Evolutionary conservation across 1,284 basidiomycete genomes (phyloP).

Genomic region (Irpex rosettiformis): DNA sequence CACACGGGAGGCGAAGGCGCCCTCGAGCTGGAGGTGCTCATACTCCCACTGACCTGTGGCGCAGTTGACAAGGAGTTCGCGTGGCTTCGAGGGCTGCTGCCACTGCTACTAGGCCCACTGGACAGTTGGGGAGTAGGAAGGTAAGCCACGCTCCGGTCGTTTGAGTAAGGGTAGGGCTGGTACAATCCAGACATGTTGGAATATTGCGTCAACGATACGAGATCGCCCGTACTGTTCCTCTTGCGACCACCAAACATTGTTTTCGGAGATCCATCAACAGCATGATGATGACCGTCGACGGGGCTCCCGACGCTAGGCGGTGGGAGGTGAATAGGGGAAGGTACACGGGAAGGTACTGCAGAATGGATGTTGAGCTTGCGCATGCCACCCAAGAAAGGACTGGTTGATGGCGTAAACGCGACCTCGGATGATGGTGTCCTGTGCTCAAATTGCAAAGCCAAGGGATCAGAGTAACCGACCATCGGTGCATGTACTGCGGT

Average conservation of each 20-base stretch:
- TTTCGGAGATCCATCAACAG: slow-evolving; percentile 39
- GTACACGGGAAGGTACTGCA: slow-evolving; percentile 58
- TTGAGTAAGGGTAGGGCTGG: slow-evolving; percentile 29
- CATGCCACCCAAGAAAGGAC: slow-evolving; percentile 82
- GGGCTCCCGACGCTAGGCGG: slow-evolving; percentile 41
- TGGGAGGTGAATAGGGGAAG: slow-evolving; percentile 63
- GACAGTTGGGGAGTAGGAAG: slow-evolving; percentile 58
- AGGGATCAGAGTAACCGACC: slow-evolving; percentile 13
- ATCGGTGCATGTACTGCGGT: slow-evolving; percentile 15
- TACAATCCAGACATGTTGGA: slow-evolving; percentile 22
- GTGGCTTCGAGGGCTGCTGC: slow-evolving; percentile 49
- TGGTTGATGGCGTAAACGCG: slow-evolving; percentile 60
- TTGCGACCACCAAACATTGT: slow-evolving; percentile 28
- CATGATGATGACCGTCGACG: slow-evolving; percentile 29
- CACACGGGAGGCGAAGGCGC: slow-evolving; percentile 45
- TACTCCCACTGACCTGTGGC: slow-evolving; percentile 24
- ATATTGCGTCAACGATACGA: slow-evolving; percentile 18
- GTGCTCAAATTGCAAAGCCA: slow-evolving; percentile 5
- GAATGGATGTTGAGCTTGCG: slow-evolving; percentile 72
- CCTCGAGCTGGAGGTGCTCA: slow-evolving; percentile 45
- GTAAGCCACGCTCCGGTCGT: slow-evolving; percentile 33
- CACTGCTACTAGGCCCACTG: slow-evolving; percentile 55
- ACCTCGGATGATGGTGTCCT: slow-evolving; percentile 25
- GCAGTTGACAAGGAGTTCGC: slow-evolving; percentile 32
- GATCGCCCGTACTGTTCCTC: slow-evolving; percentile 31